A percentile compares a stretch with the other conserved stretches of the same genome.
phyloP scores from a whole-genome alignment of 2,329 filamentous ascomycete genomes.

The Blumeria graminis region DNA sequence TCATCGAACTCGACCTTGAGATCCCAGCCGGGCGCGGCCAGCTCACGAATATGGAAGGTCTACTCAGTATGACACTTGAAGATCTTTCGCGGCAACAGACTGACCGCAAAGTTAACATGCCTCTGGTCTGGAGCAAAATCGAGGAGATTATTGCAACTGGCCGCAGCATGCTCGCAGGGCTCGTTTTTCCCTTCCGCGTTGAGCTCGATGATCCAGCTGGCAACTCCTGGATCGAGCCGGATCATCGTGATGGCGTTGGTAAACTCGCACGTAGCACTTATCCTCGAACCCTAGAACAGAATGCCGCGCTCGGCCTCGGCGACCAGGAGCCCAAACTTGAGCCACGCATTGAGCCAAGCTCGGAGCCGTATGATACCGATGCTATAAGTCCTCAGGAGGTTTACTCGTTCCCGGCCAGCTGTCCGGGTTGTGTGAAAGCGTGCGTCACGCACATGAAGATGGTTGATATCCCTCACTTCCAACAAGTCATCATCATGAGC shows the following conservation, averaged over 20 bases:
- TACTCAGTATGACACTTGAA: constrained; percentile 53
- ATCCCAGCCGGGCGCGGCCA: constrained; percentile 79
- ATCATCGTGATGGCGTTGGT: constrained; percentile 51
- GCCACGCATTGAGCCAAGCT: constrained; percentile 19
- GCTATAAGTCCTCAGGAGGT: constrained; percentile 86
- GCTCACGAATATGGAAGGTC: constrained; percentile 79
- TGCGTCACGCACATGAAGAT: constrained; percentile 96
- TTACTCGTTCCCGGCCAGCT: constrained; percentile 77
- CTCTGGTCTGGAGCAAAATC: constrained; percentile 58
- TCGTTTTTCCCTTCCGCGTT: constrained; percentile 67
- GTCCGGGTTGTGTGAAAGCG: constrained; percentile 67
- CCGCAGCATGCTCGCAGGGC: constrained; percentile 51
- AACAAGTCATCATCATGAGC: constrained; percentile 88
- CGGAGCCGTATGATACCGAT: constrained; percentile 25
- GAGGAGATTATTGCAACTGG: constrained; percentile 51
- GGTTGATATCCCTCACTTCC: constrained; percentile 94
- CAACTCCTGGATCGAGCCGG: constrained; percentile 90
- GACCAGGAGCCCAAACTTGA: constrained; percentile 30
- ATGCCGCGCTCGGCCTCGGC: constrained; percentile 58
- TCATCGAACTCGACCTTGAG: constrained; percentile 82
- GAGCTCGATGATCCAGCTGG: constrained; percentile 77
- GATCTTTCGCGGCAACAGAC: constrained; percentile 66
- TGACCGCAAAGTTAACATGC: constrained; percentile 51
- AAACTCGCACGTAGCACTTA: constrained; percentile 83
- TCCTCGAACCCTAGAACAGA: constrained; percentile 60